These are phyloP conservation scores for Cicer arietinum DNA, from an alignment of 306 rosid species.

Conservation along the genomic window DNA sequence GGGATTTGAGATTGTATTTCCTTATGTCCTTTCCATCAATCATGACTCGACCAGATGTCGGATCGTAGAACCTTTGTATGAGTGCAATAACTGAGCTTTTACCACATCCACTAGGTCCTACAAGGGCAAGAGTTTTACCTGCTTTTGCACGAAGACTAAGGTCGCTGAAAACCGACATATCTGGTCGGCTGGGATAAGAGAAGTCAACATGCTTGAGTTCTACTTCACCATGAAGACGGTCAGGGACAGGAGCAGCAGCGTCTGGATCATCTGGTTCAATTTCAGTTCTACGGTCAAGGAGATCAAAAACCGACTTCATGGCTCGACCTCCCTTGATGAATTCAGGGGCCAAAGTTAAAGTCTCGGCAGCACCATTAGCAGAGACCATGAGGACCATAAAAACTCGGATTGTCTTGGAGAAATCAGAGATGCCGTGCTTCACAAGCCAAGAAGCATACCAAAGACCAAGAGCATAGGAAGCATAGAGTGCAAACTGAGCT, in stretches of 20 bases:
- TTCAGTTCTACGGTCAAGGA: constrained; percentile 94
- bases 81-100: constrained; percentile 92
- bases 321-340: constrained; percentile 97
- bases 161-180: constrained; percentile 85
- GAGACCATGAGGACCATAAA: constrained; percentile 95
- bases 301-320: constrained; percentile 90
- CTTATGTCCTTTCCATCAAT: constrained; percentile 93
- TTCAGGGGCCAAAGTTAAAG: constrained; percentile 94
- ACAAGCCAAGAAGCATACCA: constrained; percentile 99
- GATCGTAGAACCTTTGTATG: constrained; percentile 89
- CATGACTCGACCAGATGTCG: constrained; percentile 84
- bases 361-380: constrained; percentile 96
- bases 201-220: constrained; percentile 94
- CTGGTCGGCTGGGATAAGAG: constrained; percentile 88
- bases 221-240: constrained; percentile 90
- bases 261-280: constrained; percentile 90
- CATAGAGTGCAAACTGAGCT: constrained; percentile 89
- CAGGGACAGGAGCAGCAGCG: constrained; percentile 74
- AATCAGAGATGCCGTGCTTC: constrained; percentile 86
- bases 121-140: constrained; percentile 95
- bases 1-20: constrained; percentile 89
- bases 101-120: constrained; percentile 98
- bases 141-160: constrained; percentile 89
- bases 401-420: constrained; percentile 84
- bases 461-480: constrained; percentile 93